Base-by-base conservation (phyloP, 208 protist species). In the Acanthamoeba lenticulata region DNA sequence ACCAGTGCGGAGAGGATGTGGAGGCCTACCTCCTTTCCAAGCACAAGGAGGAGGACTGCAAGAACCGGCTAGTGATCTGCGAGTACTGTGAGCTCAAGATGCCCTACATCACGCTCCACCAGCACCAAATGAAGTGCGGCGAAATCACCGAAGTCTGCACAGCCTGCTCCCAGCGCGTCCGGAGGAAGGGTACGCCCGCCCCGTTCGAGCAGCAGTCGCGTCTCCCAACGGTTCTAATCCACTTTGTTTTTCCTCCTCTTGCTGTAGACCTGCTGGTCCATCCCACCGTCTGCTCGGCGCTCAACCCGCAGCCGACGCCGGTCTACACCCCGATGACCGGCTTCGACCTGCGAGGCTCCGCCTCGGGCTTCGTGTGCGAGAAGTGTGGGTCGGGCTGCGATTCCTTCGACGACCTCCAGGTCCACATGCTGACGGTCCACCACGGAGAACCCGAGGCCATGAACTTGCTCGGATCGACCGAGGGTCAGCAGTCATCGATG, bases 21-120 rank as follows among this genome's bases (percentile, higher is more conserved):
- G 85, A 91, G 27, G 85, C 85, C 0, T 72, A 91, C 69, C 85
- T 86, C 27, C 44, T 86, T 11, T 19, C 44, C 5, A 86, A 86
- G 44, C 77, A 86, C 77, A 86, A 91, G 55, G 85, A 62, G 24
- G 85, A 93, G 27, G 42, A 52, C 0, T 93, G 89, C 62, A 74
- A 79, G 62, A 45, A 81, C 3, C 45, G 89, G 42, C 5, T 42
- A 40, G 89, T 93, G 15, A 3, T n/a, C 15, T 93, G 89, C 44
- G 89, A 93, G 44, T 93, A 93, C 38, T 93, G 89, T 34, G 65
- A 79, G 7, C 57, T 93, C 44, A 93, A 49, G 62, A 93, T 93
- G 89, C 89, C 89, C 34, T 93, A 81, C n/a, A 34, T 60, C 2
- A 34, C 38, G 40, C n/a, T 65, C 24, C 57, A 38, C 32, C 44